These are phyloP conservation scores for Platanthera zijinensis DNA, from an alignment of 106 monocot genomes.

Conservation along the genomic window DNA sequence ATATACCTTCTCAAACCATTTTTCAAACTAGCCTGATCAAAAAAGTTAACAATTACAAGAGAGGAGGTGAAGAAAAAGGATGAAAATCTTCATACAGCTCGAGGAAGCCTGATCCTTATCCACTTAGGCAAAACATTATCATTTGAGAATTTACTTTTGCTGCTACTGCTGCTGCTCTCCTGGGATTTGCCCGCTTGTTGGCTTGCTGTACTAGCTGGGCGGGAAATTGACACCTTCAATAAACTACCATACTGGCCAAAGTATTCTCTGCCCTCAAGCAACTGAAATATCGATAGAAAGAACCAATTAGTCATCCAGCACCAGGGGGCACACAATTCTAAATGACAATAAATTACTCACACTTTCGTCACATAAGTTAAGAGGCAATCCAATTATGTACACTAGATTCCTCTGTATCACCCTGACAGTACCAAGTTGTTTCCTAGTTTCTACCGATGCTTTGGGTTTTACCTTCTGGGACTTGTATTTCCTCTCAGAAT, in stretches of 20 bases:
- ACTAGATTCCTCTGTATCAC: constrained; percentile 92
- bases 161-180: no score
- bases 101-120: no score
- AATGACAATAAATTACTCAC: constrained; percentile 27
- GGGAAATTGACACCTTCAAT: constrained; percentile 87
- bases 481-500: constrained; percentile 51
- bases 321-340: background rate
- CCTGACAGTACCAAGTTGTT: constrained; percentile 76
- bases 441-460: constrained; percentile 53
- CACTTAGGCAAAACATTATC: no score
- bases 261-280: constrained; percentile 83
- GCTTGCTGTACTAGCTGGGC: constrained; percentile 29
- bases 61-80: no score
- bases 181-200: no score
- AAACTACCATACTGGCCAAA: constrained; percentile 95
- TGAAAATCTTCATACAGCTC: no score
- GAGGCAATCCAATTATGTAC: constrained; percentile 87
- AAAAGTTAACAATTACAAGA: no score
- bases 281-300: constrained; percentile 19
- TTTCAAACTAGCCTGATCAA: no score
- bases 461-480: constrained; percentile 46
- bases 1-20: no score
- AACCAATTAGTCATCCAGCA: background rate
- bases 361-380: constrained; percentile 73
- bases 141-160: no score